phyloP scores from a whole-genome alignment of 2,329 filamentous ascomycete species.

The Aspergillus ustus region DNA sequence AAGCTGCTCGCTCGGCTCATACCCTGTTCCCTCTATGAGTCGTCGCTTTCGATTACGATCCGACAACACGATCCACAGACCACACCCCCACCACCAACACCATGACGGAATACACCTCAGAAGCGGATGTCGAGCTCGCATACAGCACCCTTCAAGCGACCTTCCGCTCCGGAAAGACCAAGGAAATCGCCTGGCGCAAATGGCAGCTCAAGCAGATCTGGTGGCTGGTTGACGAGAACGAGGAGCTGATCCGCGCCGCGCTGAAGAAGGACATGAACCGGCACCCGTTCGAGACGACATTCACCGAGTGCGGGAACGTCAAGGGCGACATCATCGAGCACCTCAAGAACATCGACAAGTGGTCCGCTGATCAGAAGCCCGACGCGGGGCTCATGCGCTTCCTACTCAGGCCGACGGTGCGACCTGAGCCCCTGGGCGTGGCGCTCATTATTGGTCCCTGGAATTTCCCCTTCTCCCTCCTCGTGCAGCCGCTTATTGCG shows the following conservation, averaged over 20 bases:
- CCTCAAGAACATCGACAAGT: constrained; percentile 46
- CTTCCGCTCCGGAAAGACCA: constrained; percentile 40
- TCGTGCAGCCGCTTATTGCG: constrained; percentile 46
- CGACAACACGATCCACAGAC: no score
- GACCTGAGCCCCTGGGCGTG: constrained; percentile 52
- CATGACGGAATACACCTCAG: constrained; percentile 12
- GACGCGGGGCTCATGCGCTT: constrained; percentile 34
- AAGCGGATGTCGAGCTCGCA: constrained; percentile 6
- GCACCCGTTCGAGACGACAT: constrained; percentile 39
- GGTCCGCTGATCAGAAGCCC: constrained; percentile 43
- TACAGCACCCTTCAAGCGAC: constrained; percentile 22
- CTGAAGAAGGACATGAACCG: constrained; percentile 43
- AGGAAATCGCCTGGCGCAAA: constrained; percentile 45
- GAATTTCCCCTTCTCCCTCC: constrained; percentile 52
- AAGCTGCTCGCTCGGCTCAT: not conserved
- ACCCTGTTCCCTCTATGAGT: not conserved
- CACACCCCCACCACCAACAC: not conserved
- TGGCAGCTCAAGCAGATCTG: constrained; percentile 49
- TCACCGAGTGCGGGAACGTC: constrained; percentile 36
- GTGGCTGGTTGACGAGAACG: constrained; percentile 50
- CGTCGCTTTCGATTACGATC: no score
- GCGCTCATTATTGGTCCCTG: constrained; percentile 52
- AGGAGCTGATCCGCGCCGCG: constrained; percentile 37
- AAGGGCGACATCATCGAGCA: constrained; percentile 44
- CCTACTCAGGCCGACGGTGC: constrained; percentile 37